Percentiles rank a stretch among this genome's conserved stretches.
These are phyloP conservation scores for Alternaria arborescens DNA, from an alignment of 2,329 filamentous ascomycete genomes.

Conservation along the genomic window DNA sequence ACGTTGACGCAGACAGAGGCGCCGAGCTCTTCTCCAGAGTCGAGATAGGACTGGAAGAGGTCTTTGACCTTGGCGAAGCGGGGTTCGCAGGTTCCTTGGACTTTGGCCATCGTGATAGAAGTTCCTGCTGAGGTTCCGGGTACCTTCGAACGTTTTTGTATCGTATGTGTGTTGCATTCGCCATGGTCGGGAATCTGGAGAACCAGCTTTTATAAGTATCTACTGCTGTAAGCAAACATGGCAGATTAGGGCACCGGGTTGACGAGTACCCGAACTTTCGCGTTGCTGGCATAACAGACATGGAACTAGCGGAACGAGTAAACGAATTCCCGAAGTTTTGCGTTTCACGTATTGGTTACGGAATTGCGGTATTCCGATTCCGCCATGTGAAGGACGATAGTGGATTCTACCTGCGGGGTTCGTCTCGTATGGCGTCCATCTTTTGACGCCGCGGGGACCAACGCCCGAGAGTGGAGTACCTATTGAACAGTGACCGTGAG, in stretches of 20 bases:
- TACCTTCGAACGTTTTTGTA: neutral
- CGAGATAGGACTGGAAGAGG: constrained; percentile 22
- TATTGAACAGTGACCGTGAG: too few relatives aligned
- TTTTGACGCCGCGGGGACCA: too few relatives aligned
- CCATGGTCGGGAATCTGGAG: neutral
- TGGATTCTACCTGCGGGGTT: neutral
- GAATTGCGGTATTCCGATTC: neutral
- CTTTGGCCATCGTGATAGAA: constrained; percentile 5
- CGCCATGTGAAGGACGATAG: neutral
- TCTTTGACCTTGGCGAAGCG: constrained; percentile 22
- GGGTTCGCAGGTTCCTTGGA: constrained; percentile 23
- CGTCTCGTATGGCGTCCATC: too few relatives aligned
- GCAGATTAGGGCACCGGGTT: neutral
- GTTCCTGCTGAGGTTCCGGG: neutral
- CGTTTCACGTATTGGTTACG: neutral
- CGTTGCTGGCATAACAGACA: neutral
- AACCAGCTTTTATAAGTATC: neutral
- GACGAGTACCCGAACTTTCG: neutral
- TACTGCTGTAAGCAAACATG: neutral
- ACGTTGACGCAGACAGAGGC: constrained; percentile 29
- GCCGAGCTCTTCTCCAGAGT: constrained; percentile 23
- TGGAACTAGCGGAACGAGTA: too few relatives aligned
- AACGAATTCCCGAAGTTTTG: too few relatives aligned
- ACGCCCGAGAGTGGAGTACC: too few relatives aligned
- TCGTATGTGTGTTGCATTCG: neutral